These are phyloP conservation scores for Priceomyces carsonii DNA, from an alignment of 805 yeast species.

Conservation along the genomic window DNA sequence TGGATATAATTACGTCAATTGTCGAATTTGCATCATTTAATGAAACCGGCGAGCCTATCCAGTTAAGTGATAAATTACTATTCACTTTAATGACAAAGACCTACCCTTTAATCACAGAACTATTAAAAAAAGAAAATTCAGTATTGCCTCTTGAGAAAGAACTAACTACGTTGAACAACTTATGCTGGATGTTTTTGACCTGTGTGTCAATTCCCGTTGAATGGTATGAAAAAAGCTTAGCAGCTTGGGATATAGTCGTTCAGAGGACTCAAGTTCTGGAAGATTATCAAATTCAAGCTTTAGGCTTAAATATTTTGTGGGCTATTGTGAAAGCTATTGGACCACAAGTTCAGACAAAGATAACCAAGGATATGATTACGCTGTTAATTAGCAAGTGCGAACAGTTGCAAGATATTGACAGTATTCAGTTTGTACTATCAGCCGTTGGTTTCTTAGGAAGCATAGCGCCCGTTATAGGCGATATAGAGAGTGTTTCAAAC, in stretches of 20 bases:
- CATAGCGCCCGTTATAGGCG: constrained; percentile 48
- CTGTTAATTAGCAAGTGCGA: constrained; percentile 23
- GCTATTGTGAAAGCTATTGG: constrained; percentile 39
- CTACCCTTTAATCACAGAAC: constrained; percentile 34
- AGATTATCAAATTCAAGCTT: constrained; percentile 1
- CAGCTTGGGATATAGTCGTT: constrained; percentile 31
- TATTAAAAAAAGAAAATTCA: constrained; percentile 35
- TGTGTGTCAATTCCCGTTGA: constrained; percentile 29
- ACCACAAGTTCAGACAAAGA: constrained; percentile 26
- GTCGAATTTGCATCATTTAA: constrained; percentile 55
- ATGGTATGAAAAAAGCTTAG: constrained; percentile 36
- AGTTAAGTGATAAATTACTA: constrained; percentile 18
- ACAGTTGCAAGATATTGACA: constrained; percentile 7
- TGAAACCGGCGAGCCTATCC: constrained; percentile 21
- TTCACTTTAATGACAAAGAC: constrained; percentile 21
- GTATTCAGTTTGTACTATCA: constrained; percentile 42
- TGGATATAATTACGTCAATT: constrained; percentile 76
- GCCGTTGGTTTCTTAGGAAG: constrained; percentile 55
- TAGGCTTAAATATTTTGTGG: constrained; percentile 37
- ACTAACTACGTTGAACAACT: constrained; percentile 69
- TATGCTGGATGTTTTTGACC: constrained; percentile 56
- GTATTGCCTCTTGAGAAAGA: constrained; percentile 50
- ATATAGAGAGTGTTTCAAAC: constrained; percentile 42
- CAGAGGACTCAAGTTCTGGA: constrained; percentile 3
- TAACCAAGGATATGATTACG: constrained; percentile 26